A percentile compares a stretch with the other conserved stretches of the same genome.
Conservation (phyloP, 2,329 filamentous ascomycete genomes). For the Stemphylium lycopersici region DNA sequence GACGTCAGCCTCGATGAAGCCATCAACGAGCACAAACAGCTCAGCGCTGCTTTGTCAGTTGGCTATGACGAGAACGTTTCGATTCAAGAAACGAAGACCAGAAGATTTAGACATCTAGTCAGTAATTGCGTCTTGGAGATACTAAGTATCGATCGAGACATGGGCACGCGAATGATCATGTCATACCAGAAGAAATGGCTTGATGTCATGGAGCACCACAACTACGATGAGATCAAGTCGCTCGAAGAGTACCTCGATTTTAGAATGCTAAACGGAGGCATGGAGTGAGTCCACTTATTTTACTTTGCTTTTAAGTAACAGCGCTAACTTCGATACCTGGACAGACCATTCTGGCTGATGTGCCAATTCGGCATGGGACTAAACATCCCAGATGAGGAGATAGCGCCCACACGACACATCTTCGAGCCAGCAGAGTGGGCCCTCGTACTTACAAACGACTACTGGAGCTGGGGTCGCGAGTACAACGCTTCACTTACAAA, state of each 20-base stretch:
- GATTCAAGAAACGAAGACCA: background rate
- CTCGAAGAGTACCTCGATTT: conserved; percentile 3
- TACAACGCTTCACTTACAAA: background rate
- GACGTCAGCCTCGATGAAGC: conserved; percentile 1
- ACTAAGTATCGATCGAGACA: background rate
- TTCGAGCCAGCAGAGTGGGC: background rate
- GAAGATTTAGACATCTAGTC: background rate
- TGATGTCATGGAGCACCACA: background rate
- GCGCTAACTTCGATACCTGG: too few relatives aligned
- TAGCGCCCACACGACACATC: background rate
- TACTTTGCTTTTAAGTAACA: too few relatives aligned
- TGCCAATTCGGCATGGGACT: conserved; percentile 1
- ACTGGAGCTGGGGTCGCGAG: conserved; percentile 1
- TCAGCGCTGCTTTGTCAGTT: background rate
- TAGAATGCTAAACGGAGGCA: background rate
- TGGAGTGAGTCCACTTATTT: conserved; percentile 1
- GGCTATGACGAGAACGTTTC: background rate
- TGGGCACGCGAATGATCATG: background rate
- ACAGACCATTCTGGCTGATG: conserved; percentile 1
- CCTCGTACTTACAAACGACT: conserved; percentile 1
- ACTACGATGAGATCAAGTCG: background rate
- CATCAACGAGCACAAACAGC: background rate
- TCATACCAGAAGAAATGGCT: background rate
- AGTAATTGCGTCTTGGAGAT: background rate
- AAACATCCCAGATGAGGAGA: background rate